Percentiles rank a stretch among this genome's conserved stretches.
Evolutionary conservation across 2,329 filamentous ascomycete species (phyloP).

Genomic region (Gnomoniopsis sp.): DNA sequence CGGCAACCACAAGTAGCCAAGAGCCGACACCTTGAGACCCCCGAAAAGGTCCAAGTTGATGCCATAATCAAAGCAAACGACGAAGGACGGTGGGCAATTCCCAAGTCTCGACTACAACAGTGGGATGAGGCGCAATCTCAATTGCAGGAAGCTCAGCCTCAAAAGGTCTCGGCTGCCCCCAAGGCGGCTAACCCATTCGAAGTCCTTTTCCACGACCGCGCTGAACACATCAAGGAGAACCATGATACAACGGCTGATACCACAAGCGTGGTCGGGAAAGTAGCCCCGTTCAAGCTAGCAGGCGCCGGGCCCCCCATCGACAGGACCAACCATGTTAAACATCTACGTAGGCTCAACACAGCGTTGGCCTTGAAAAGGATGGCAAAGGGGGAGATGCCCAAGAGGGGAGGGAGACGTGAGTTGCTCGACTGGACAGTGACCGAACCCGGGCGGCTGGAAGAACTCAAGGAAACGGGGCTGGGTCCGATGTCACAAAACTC

Average conservation of each 20-base stretch:
- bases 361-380: neutral
- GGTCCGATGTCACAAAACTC: no score
- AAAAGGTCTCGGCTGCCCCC: no score
- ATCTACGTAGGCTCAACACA: neutral
- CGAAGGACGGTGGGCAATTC: neutral
- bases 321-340: neutral
- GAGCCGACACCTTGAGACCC: neutral
- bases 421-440: no score
- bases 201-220: no score
- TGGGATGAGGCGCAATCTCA: no score
- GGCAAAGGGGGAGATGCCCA: neutral
- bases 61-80: neutral
- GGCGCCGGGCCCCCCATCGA: neutral
- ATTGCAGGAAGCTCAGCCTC: no score
- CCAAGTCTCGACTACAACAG: neutral
- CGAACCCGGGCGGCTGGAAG: neutral
- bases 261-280: neutral
- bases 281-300: neutral
- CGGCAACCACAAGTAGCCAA: neutral
- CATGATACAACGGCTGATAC: neutral
- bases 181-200: no score
- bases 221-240: no score
- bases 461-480: no score
- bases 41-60: neutral
- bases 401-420: neutral